Evolutionary conservation across 495 filamentous ascomycete genomes (phyloP).

Genomic region (Penicillium antarcticum): DNA sequence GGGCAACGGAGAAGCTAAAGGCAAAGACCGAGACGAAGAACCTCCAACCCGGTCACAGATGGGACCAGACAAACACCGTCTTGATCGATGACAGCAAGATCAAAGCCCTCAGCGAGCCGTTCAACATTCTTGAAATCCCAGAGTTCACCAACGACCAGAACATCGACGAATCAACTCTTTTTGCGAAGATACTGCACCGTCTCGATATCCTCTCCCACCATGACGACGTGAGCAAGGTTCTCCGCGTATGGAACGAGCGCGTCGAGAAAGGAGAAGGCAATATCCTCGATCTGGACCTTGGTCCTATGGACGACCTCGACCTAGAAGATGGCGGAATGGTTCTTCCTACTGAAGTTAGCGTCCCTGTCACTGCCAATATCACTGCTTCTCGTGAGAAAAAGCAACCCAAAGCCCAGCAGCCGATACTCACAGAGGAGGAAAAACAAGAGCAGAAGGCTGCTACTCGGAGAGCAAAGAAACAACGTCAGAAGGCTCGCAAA

Average conservation of each 20-base stretch:
- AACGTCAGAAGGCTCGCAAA: no score
- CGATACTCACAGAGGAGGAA: no score
- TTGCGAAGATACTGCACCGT: constrained; percentile 27
- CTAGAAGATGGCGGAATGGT: constrained; percentile 18
- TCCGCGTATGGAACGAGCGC: constrained; percentile 26
- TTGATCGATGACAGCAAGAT: constrained; percentile 78
- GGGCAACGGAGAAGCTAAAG: not conserved
- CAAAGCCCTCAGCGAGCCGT: constrained; percentile 80
- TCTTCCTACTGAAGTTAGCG: not conserved
- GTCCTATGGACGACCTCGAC: not conserved
- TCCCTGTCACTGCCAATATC: not conserved
- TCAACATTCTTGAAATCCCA: constrained; percentile 75
- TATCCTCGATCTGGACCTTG: constrained; percentile 25
- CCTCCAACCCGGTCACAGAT: constrained; percentile 31
- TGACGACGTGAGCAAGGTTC: constrained; percentile 40
- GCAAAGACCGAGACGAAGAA: not conserved
- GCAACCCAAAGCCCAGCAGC: no score
- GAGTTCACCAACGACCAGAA: constrained; percentile 55
- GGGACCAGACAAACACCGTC: constrained; percentile 84
- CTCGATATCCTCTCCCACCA: constrained; percentile 32
- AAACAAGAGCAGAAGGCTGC: no score
- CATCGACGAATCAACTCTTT: constrained; percentile 29
- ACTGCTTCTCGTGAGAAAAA: no score
- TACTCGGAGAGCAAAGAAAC: no score
- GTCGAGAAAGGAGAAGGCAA: constrained; percentile 7